These are phyloP conservation scores for Akebia trifoliata DNA, from an alignment of 164 flowering plant species.

Conservation along the genomic window DNA sequence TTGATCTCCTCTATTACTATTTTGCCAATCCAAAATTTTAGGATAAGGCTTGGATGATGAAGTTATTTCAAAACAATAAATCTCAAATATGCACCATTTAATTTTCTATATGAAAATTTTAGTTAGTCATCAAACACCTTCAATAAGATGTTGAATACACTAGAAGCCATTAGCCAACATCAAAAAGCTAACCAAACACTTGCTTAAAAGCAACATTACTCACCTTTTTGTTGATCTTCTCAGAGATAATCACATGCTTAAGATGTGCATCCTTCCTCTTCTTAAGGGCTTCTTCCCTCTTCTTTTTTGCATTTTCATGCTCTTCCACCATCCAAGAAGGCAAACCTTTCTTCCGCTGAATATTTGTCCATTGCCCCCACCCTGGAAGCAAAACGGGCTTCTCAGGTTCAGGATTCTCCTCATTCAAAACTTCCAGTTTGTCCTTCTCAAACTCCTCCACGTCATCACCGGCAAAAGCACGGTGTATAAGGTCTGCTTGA, in stretches of 20 bases:
- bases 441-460: constrained; percentile 84
- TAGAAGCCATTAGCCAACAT: too few relatives aligned
- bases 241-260: constrained; percentile 78
- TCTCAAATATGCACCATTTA: too few relatives aligned
- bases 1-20: too few relatives aligned
- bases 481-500: constrained; percentile 72
- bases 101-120: too few relatives aligned
- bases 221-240: constrained; percentile 80
- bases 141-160: too few relatives aligned
- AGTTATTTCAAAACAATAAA: too few relatives aligned
- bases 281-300: constrained; percentile 62
- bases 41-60: too few relatives aligned
- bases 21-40: too few relatives aligned
- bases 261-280: constrained; percentile 81
- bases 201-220: constrained; percentile 14
- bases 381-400: constrained; percentile 83
- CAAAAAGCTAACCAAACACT: too few relatives aligned
- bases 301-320: constrained; percentile 65
- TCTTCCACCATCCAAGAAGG: constrained; percentile 81
- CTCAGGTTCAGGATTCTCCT: constrained; percentile 90
- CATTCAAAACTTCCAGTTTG: constrained; percentile 59
- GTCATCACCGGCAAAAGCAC: constrained; percentile 94
- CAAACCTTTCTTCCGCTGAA: constrained; percentile 70
- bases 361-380: constrained; percentile 92
- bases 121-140: too few relatives aligned